A percentile compares a stretch with the other conserved stretches of the same genome.
Conservation (phyloP, 768 basidiomycete species). For the Suillus brevipes region DNA sequence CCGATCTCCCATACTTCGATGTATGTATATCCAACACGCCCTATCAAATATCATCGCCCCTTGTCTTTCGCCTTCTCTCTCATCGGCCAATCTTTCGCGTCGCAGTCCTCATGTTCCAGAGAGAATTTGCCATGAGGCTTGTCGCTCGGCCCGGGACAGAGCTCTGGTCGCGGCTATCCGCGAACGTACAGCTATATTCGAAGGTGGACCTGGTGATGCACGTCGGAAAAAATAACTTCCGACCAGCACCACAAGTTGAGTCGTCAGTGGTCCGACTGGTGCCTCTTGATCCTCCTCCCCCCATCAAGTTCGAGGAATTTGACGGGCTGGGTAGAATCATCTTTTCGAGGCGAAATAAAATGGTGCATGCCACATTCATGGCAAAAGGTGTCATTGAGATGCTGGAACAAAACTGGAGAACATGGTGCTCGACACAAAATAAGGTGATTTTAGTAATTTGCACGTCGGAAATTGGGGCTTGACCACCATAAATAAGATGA, state of each 20-base stretch:
- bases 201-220: constrained; percentile 96
- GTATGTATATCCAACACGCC: constrained; percentile 99
- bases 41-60: constrained; percentile 97
- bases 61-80: constrained; percentile 95
- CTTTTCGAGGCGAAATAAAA: constrained; percentile 90
- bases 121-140: constrained; percentile 93
- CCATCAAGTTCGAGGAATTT: constrained; percentile 95
- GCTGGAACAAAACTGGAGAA: constrained; percentile 90
- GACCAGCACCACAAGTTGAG: constrained; percentile 94
- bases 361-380: constrained; percentile 83
- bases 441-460: constrained; percentile 39
- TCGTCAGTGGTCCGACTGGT: constrained; percentile 88
- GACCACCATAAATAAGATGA: constrained; percentile 44
- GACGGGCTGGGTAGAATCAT: constrained; percentile 92
- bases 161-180: constrained; percentile 92
- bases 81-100: constrained; percentile 93
- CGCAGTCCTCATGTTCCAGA: constrained; percentile 99
- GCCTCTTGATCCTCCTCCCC: constrained; percentile 93
- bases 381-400: constrained; percentile 95
- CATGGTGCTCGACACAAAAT: constrained; percentile 84
- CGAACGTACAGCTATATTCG: constrained; percentile 96
- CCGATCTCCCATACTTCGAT: constrained; percentile 97
- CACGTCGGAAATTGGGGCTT: background rate
- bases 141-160: constrained; percentile 81
- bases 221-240: constrained; percentile 95